These are phyloP conservation scores for Coix lacrymajobi DNA, from an alignment of 176 grass and related monocot species.

Conservation along the genomic window DNA sequence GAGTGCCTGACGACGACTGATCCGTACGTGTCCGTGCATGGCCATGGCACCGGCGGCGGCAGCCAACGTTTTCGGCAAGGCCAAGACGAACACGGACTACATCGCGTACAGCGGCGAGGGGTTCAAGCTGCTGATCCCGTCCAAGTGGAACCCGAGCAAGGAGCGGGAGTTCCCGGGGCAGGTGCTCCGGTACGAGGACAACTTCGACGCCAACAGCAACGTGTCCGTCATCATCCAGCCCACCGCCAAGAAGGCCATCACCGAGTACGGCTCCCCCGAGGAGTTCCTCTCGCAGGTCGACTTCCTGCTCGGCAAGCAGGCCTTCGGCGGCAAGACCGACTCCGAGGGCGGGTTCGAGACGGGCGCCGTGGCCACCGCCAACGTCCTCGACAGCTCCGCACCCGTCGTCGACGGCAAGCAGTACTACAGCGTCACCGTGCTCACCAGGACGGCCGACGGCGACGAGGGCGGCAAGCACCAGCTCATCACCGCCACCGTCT, in stretches of 20 bases:
- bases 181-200: conserved; percentile 94
- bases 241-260: conserved; percentile 75
- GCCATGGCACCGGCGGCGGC: not conserved
- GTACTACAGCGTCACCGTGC: conserved; percentile 82
- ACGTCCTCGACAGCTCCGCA: conserved; percentile 57
- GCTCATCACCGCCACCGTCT: conserved; percentile 66
- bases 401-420: conserved; percentile 60
- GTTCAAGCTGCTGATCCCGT: conserved; percentile 80
- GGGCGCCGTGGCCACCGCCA: conserved; percentile 76
- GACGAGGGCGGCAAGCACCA: conserved; percentile 93
- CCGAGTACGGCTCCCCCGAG: conserved; percentile 76
- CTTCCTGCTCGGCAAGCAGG: conserved; percentile 74
- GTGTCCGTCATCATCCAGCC: conserved; percentile 75
- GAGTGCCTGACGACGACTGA: not conserved
- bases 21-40: not conserved
- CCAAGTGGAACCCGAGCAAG: conserved; percentile 95
- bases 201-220: conserved; percentile 88
- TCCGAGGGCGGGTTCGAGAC: conserved; percentile 90
- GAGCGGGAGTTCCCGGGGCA: conserved; percentile 87
- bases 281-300: conserved; percentile 78
- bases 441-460: conserved; percentile 93
- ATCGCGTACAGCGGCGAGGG: conserved; percentile 62
- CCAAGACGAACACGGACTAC: conserved; percentile 76
- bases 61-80: conserved; percentile 92
- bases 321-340: conserved; percentile 75